Evolutionary conservation across 2,329 filamentous ascomycete species (phyloP).

Genomic region (Neonectria ditissima): DNA sequence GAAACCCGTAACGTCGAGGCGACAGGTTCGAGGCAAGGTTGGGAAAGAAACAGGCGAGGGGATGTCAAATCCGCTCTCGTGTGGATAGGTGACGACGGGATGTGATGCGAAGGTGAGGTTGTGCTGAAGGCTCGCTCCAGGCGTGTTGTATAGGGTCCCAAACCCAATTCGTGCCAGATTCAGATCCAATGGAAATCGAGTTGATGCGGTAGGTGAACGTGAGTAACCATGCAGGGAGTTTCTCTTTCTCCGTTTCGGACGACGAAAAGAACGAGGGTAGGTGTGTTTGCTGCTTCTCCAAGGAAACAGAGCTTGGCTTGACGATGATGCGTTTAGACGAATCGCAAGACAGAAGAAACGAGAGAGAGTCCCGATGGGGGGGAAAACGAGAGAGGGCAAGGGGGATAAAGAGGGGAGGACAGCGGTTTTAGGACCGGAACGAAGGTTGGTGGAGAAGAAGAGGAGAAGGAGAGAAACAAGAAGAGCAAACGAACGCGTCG

Average conservation of each 20-base stretch:
- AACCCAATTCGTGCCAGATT: constrained; percentile 37
- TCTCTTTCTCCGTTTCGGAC: constrained; percentile 19
- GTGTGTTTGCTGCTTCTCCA: constrained; percentile 36
- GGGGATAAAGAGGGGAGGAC: constrained; percentile 33
- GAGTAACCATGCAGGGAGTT: constrained; percentile 26
- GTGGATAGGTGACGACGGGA: constrained; percentile 23
- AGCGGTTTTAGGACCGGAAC: constrained; percentile 43
- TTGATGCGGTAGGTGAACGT: constrained; percentile 21
- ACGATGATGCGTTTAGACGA: constrained; percentile 6
- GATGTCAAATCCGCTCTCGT: constrained; percentile 44
- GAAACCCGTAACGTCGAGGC: constrained; percentile 39
- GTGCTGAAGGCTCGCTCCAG: constrained; percentile 43
- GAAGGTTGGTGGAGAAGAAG: constrained; percentile 41
- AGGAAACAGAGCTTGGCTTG: constrained; percentile 33
- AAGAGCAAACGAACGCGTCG: constrained; percentile 32
- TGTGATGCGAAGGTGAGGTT: constrained; percentile 26
- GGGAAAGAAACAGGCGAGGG: constrained; percentile 32
- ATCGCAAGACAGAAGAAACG: constrained; percentile 32
- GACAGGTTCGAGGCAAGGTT: constrained; percentile 27
- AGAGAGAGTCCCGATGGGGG: constrained; percentile 36
- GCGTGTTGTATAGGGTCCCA: constrained; percentile 34
- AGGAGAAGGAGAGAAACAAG: constrained; percentile 31
- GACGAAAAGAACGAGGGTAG: constrained; percentile 40
- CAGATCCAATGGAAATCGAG: constrained; percentile 38
- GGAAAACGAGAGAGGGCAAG: constrained; percentile 25